Evolutionary conservation across 768 basidiomycete species (phyloP).

Genomic region (Tulasnella sp.): DNA sequence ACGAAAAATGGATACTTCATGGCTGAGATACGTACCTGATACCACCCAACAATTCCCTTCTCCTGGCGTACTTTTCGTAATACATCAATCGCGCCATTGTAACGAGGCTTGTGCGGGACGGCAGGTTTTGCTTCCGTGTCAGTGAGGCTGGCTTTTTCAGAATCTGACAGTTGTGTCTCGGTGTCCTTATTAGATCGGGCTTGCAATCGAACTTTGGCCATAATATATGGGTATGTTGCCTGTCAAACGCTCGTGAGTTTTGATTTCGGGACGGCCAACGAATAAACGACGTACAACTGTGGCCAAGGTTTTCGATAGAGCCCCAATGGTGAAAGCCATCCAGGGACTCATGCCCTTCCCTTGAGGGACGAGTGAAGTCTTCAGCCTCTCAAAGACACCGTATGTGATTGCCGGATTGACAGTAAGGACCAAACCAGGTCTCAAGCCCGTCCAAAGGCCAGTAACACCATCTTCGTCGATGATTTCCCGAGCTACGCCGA

Average conservation of each 20-base stretch:
- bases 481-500: conserved; percentile 76
- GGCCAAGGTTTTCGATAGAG: conserved; percentile 88
- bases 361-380: conserved; percentile 58
- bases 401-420: conserved; percentile 98
- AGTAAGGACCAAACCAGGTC: conserved; percentile 88
- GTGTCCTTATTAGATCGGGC: conserved; percentile 57
- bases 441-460: conserved; percentile 89
- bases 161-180: conserved; percentile 25
- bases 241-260: conserved; percentile 28
- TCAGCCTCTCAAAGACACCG: conserved; percentile 87
- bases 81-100: conserved; percentile 70
- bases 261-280: neutral
- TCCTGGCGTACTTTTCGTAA: conserved; percentile 60
- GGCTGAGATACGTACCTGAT: conserved; percentile 57
- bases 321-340: conserved; percentile 78
- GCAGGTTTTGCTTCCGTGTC: neutral
- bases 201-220: conserved; percentile 95
- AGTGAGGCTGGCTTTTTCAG: neutral
- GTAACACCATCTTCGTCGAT: conserved; percentile 78
- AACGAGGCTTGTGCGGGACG: conserved; percentile 32
- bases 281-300: conserved; percentile 63
- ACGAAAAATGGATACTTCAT: neutral
- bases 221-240: conserved; percentile 94
- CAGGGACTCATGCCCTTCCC: conserved; percentile 62
- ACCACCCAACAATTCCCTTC: conserved; percentile 89